A percentile compares a stretch with the other conserved stretches of the same genome.
Evolutionary conservation across 495 filamentous ascomycete genomes (phyloP).

Genomic region (Paragyromitra xinjiangensis): DNA sequence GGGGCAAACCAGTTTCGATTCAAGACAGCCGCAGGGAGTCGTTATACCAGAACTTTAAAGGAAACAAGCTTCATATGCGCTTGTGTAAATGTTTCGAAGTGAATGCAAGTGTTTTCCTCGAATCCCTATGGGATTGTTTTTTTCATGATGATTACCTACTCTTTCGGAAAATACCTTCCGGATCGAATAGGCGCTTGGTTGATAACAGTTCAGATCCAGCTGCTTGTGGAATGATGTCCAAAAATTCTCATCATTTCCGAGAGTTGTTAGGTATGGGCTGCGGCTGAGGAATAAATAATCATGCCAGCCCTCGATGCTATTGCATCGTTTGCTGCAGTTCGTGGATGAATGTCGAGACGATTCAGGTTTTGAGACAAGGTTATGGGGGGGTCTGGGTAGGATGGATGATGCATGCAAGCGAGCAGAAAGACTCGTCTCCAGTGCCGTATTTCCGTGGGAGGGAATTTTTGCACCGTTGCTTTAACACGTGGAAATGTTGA

Average conservation of each 20-base stretch:
- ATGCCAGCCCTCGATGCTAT: neutral
- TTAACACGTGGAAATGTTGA: neutral
- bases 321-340: neutral
- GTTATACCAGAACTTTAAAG: neutral
- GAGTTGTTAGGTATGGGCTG: neutral
- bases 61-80: neutral
- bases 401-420: conserved; percentile 1
- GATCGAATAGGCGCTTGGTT: neutral
- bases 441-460: neutral
- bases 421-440: neutral
- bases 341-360: neutral
- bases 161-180: neutral
- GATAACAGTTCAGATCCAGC: neutral
- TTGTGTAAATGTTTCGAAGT: neutral
- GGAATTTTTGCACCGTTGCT: neutral
- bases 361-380: conserved; percentile 1
- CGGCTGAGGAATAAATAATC: neutral
- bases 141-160: neutral
- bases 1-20: neutral
- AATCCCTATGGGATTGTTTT: neutral
- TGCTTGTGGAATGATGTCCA: neutral
- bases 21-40: neutral
- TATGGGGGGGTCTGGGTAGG: neutral
- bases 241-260: neutral
- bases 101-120: neutral